Conservation (phyloP, 2,329 filamentous ascomycete genomes). For the Helotiales sp. region DNA sequence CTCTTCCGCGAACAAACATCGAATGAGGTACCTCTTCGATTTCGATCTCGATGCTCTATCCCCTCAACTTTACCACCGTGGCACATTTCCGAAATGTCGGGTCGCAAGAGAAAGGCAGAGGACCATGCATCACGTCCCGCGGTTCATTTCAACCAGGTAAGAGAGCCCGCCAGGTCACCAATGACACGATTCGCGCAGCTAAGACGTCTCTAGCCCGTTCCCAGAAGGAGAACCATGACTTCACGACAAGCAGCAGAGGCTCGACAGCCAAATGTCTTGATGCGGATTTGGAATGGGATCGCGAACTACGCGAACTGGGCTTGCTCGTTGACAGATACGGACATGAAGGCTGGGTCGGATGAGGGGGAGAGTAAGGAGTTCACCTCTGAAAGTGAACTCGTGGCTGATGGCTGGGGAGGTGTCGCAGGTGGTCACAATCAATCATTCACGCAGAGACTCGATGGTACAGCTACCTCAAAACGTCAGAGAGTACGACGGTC, state of each 20-base stretch:
- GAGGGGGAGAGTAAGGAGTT: conserved; percentile 4
- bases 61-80: conserved; percentile 6
- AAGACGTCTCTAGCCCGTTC: conserved; percentile 3
- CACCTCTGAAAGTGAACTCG: background rate
- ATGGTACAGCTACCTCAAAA: conserved; percentile 30
- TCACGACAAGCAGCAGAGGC: background rate
- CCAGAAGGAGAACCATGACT: background rate
- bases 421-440: conserved; percentile 29
- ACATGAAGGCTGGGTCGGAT: background rate
- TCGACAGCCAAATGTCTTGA: background rate
- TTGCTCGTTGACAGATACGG: background rate
- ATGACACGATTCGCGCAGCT: conserved; percentile 16
- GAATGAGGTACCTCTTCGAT: background rate
- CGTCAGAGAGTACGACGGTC: conserved; percentile 25
- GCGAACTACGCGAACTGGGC: background rate
- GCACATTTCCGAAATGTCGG: conserved; percentile 30
- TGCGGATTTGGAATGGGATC: background rate
- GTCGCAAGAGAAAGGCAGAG: conserved; percentile 36
- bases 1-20: background rate
- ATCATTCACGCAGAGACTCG: conserved; percentile 19
- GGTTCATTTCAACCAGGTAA: background rate
- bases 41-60: conserved; percentile 20
- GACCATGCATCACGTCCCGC: conserved; percentile 32
- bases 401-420: conserved; percentile 15
- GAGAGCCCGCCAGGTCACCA: background rate